phyloP scores from a whole-genome alignment of 2,329 filamentous ascomycete genomes.

The Fusarium mangiferae region DNA sequence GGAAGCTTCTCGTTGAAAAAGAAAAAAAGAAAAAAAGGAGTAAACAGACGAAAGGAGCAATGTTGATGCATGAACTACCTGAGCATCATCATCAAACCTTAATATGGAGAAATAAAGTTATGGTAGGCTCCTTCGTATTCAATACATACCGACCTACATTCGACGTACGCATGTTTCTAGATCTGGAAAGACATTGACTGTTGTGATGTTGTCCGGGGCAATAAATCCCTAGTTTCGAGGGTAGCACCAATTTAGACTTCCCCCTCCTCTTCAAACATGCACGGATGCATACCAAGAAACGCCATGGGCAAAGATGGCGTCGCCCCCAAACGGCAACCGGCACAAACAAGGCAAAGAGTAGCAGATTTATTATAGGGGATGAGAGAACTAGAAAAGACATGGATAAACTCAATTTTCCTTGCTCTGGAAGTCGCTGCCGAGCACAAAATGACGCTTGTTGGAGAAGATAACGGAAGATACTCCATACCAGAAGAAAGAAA shows the following conservation, averaged over 20 bases:
- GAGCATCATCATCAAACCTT: not conserved
- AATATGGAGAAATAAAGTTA: not conserved
- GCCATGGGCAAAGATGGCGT: conserved; percentile 2
- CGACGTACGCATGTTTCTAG: not conserved
- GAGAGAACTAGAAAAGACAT: not conserved
- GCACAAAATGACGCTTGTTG: not conserved
- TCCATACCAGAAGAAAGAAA: not conserved
- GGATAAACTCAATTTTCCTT: conserved; percentile 6
- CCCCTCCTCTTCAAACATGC: conserved; percentile 11
- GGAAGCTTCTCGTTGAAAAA: not conserved
- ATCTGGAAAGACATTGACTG: not conserved
- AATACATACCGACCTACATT: not conserved
- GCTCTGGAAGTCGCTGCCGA: conserved; percentile 6
- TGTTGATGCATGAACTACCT: not conserved
- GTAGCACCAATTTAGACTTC: conserved; percentile 4
- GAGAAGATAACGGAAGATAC: not conserved
- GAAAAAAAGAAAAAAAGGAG: not conserved
- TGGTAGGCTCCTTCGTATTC: not conserved
- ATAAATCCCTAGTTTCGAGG: conserved; percentile 7
- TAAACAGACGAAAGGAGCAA: not conserved
- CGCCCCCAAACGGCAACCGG: conserved; percentile 24
- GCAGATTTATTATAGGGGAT: not conserved
- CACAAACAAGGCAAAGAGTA: not conserved
- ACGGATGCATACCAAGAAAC: conserved; percentile 17
- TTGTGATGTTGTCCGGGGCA: conserved; percentile 23